phyloP scores from a whole-genome alignment of 2,329 filamentous ascomycete genomes.

The Tricladium varicosporioides region DNA sequence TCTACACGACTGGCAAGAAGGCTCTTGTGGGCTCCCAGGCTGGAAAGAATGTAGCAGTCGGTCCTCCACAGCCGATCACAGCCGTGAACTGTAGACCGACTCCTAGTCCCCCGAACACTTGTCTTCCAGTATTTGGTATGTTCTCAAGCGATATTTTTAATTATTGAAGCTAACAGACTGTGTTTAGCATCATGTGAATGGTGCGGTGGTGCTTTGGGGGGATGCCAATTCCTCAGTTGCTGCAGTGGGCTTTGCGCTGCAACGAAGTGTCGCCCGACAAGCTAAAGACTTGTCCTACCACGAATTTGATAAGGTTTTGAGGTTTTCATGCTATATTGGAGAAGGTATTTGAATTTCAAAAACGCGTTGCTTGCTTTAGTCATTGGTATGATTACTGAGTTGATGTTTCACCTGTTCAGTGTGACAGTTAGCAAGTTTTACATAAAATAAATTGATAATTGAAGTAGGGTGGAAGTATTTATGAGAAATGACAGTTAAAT shows the following conservation, averaged over 20 bases:
- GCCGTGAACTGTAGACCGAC: slow-evolving; percentile 33
- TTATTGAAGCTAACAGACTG: not conserved
- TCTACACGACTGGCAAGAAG: slow-evolving; percentile 36
- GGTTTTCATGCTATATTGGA: too few species aligned
- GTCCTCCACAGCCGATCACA: slow-evolving; percentile 43
- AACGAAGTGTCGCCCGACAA: slow-evolving; percentile 18
- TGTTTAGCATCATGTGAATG: slow-evolving; percentile 18
- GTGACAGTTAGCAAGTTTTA: too few species aligned
- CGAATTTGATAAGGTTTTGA: too few species aligned
- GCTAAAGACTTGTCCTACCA: too few species aligned
- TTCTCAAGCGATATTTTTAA: not conserved
- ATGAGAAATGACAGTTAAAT: too few species aligned
- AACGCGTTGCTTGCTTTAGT: too few species aligned
- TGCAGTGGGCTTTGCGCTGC: slow-evolving; percentile 29
- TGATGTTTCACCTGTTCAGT: too few species aligned
- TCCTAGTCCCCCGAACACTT: slow-evolving; percentile 40
- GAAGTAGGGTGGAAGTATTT: too few species aligned
- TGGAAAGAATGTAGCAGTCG: slow-evolving; percentile 37
- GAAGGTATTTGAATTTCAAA: too few species aligned
- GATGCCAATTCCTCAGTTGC: slow-evolving; percentile 13
- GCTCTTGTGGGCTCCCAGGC: not conserved
- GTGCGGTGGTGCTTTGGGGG: slow-evolving; percentile 11
- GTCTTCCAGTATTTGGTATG: slow-evolving; percentile 40
- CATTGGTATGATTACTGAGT: too few species aligned
- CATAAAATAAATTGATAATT: too few species aligned